Base-by-base conservation (phyloP, 805 yeast species). In the Schwanniomyces polymorphus region DNA sequence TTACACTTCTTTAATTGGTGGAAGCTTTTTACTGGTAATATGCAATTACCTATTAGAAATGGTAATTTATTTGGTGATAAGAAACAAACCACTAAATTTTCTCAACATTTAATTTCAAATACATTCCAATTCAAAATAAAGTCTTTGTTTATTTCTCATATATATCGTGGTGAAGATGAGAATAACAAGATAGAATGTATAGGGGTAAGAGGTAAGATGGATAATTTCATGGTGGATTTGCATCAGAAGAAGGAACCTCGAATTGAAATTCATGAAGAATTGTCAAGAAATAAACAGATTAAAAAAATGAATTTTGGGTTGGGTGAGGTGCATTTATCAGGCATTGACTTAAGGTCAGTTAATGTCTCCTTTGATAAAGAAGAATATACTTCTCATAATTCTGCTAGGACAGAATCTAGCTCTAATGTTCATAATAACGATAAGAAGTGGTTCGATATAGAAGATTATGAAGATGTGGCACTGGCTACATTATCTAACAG, bases 1-100 rank as follows among this genome's bases (percentile, higher is more conserved):
- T 61, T 68, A 7, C 86, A 83, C 49, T 91, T 94, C 68, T 83
- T 82, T 58, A 60, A 65, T 4, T 94, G 98, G 98, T 91, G 97
- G 96, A 67, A 68, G 28, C 77, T 88, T 53, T 92, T 92, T 64
- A 79, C 85, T n/a, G 85, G 92, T 23, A 84, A 85, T 46, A 75
- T 86, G 54, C 82, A 90, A 44, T 71, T 91, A 17, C 97, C 98
- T 0, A 79, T 90, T 12, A 78, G 95, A 43, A 75, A 80, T 40
- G 97, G 98, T 0, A 64, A 68, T 1, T 60, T 94, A 21, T 92
- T 89, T 70, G 82, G 82, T 0, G 80, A 80, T 18, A 60, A 67
- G 5, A 74, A 74, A 45, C 64, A 76, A 27, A 70, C 82, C 7
- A 81, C 81, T 47, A 91, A 89, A 63, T 86, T 91, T 58, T 87